A percentile compares a stretch with the other conserved stretches of the same genome.
Conservation (phyloP, 495 filamentous ascomycete genomes). For the Penicillium cataractarum region DNA sequence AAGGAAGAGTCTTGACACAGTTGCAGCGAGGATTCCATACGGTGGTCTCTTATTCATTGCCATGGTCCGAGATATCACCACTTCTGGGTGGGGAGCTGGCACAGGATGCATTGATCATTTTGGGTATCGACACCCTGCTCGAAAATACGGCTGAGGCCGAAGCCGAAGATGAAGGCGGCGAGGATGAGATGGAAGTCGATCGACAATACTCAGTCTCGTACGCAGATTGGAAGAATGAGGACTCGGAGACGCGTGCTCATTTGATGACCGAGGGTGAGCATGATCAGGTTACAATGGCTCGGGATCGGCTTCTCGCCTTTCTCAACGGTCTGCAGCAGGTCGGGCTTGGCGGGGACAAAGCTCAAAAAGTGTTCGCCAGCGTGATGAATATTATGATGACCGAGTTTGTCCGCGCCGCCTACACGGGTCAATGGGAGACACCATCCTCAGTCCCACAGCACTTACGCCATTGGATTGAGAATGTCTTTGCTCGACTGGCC, state of each 20-base stretch:
- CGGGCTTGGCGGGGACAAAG: slow-evolving; percentile 73
- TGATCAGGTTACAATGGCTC: slow-evolving; percentile 41
- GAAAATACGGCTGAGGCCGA: slow-evolving; percentile 21
- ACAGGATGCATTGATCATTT: slow-evolving; percentile 54
- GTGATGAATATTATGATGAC: slow-evolving; percentile 73
- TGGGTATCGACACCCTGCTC: slow-evolving; percentile 54
- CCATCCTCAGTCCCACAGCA: slow-evolving; percentile 59
- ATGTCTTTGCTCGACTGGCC: slow-evolving; percentile 66
- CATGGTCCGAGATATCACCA: slow-evolving; percentile 50
- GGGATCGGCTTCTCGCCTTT: slow-evolving; percentile 57
- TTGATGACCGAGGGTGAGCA: slow-evolving; percentile 47
- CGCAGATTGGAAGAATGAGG: slow-evolving; percentile 39
- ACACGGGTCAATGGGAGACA: slow-evolving; percentile 60
- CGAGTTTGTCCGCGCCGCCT: slow-evolving; percentile 63
- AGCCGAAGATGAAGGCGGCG: slow-evolving; percentile 11
- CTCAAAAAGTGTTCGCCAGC: slow-evolving; percentile 75
- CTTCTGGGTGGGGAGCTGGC: slow-evolving; percentile 58
- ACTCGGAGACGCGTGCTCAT: slow-evolving; percentile 27
- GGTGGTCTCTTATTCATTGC: slow-evolving; percentile 66
- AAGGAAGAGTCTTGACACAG: slow-evolving; percentile 46
- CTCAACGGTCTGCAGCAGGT: slow-evolving; percentile 67
- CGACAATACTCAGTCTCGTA: slow-evolving; percentile 44
- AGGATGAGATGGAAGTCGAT: slow-evolving; percentile 46
- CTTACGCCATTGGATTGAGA: slow-evolving; percentile 71
- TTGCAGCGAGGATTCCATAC: slow-evolving; percentile 66